Base-by-base conservation (phyloP, 2,329 filamentous ascomycete species). In the Xylogone sp. region DNA sequence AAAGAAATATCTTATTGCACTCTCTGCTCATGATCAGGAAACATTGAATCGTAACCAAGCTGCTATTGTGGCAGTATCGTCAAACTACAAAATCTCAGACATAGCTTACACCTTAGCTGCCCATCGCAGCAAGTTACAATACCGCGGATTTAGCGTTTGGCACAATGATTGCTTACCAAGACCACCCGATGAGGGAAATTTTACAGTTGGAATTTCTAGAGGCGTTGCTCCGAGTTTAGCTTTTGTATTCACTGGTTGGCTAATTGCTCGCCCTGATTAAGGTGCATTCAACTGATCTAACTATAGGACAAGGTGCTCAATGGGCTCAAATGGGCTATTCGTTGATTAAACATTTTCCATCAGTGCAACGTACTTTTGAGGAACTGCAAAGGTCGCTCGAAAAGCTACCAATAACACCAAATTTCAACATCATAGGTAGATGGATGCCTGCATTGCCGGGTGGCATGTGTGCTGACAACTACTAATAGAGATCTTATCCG, bases 221-320 rank as follows among this genome's bases (percentile, higher is more conserved):
- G 27, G 31, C 9, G 16, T 20, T 7, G 10, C 10, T 18, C 27
- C 42, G 13, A 22, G 12, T 24, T 9, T 53, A 19, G 47, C 27
- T 5, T 53, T 47, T 31, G 46, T 54, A 10, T 56, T 56, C 27
- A 56, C 51, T 13, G 53, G 53, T 18, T 8, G 8, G 7, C 13
- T 13, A 31, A 7, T 13, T 31, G 7, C 13, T 31, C 13, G 27
- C 7, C 13, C 27, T 31, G 27, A 31, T 31, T 7, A 31, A 31
- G 8, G 8, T 31, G 27, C 27, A n/a, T 31, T 31, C 8, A 31
- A 8, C 13, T 8, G 13, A 13, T 31, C 7, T 31, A 13, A 13
- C 13, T 8, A 31, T 31, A 31, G 27, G 27, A 31, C 53, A 56
- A 39, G 53, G 53, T 8, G 52, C 53, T 13, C 53, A 56, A 24